Conservation (phyloP, 1,284 basidiomycete species). For the Peniophora sp. region DNA sequence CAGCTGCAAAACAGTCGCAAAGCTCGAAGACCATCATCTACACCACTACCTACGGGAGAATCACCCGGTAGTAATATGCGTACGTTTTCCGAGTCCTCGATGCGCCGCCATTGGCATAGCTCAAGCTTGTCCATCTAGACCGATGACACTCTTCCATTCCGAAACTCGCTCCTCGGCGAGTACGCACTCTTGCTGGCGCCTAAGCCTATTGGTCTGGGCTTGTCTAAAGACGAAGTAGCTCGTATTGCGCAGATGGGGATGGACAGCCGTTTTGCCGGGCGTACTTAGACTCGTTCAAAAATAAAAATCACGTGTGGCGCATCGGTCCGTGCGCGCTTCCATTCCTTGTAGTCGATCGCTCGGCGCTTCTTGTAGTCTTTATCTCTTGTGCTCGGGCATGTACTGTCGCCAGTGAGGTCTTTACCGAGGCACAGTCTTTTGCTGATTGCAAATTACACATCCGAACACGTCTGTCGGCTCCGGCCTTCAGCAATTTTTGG, state of each 20-base stretch:
- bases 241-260: slow-evolving; percentile 58
- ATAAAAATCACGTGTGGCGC: neutral
- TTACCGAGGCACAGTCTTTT: slow-evolving; percentile 88
- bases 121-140: slow-evolving; percentile 42
- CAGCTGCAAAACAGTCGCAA: slow-evolving; percentile 63
- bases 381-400: slow-evolving; percentile 90
- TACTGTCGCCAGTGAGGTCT: slow-evolving; percentile 88
- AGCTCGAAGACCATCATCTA: slow-evolving; percentile 66
- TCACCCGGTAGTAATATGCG: slow-evolving; percentile 71
- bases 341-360: slow-evolving; percentile 1
- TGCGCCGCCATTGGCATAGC: neutral
- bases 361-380: slow-evolving; percentile 10
- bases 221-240: slow-evolving; percentile 48
- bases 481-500: slow-evolving; percentile 78
- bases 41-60: slow-evolving; percentile 52
- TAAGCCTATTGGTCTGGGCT: slow-evolving; percentile 60
- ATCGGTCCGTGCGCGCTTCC: slow-evolving; percentile 4
- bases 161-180: slow-evolving; percentile 62
- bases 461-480: slow-evolving; percentile 75
- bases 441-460: slow-evolving; percentile 92
- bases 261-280: slow-evolving; percentile 22
- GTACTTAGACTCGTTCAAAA: neutral
- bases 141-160: slow-evolving; percentile 75
- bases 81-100: slow-evolving; percentile 27
- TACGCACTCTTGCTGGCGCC: slow-evolving; percentile 70